Evolutionary conservation across 768 basidiomycete genomes (phyloP).

Genomic region (Boletus rubescentipes): DNA sequence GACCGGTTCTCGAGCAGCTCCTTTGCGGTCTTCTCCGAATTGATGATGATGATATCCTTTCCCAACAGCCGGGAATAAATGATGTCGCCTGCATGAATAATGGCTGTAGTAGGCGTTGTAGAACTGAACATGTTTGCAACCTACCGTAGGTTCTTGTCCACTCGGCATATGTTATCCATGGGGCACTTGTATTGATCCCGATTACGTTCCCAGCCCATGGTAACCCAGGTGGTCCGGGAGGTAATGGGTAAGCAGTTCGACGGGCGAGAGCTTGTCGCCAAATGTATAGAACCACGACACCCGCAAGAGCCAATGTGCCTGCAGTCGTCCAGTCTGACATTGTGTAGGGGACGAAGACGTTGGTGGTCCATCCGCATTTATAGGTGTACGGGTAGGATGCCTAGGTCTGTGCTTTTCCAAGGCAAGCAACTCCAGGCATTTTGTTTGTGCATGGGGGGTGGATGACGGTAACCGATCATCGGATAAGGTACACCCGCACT

Average conservation of each 20-base stretch:
- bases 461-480: too few species aligned
- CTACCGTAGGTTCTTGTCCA: constrained; percentile 10
- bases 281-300: not conserved
- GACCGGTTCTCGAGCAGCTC: constrained; percentile 11
- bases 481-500: too few species aligned
- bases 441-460: too few species aligned
- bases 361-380: too few species aligned
- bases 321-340: not conserved
- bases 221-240: constrained; percentile 7
- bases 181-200: not conserved
- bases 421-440: too few species aligned
- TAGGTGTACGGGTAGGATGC: too few species aligned
- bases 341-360: too few species aligned
- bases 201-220: constrained; percentile 10
- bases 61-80: constrained; percentile 3
- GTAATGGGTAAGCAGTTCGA: not conserved
- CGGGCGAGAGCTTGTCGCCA: not conserved
- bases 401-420: too few species aligned
- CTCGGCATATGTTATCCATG: constrained; percentile 8
- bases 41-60: constrained; percentile 11
- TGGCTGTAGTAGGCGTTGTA: not conserved
- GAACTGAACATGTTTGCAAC: not conserved
- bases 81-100: constrained; percentile 1
- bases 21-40: constrained; percentile 5
- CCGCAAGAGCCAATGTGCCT: not conserved